Percentiles rank a stretch among this genome's conserved stretches.
phyloP scores from a whole-genome alignment of 345 rosid genomes.

The Passiflora organensis region DNA sequence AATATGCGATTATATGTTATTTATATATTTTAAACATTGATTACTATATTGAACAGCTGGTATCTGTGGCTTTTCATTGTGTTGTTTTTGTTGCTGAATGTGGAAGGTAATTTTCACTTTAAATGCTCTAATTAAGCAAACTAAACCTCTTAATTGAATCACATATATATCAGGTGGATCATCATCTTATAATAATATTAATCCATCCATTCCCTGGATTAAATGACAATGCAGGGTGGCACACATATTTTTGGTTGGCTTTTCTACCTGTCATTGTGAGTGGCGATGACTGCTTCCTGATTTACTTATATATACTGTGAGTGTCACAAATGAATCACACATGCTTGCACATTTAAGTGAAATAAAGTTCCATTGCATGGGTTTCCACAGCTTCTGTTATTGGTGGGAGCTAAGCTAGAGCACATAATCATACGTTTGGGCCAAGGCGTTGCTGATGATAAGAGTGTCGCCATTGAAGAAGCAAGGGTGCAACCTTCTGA shows the following conservation, averaged over 20 bases:
- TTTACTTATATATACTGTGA: not conserved
- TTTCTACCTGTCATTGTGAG: conserved; percentile 80
- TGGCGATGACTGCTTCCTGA: not conserved
- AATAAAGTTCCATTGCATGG: not conserved
- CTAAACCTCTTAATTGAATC: no score
- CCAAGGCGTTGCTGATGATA: conserved; percentile 30
- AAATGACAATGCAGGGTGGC: conserved; percentile 61
- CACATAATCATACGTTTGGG: conserved; percentile 57
- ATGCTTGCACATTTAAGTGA: no score
- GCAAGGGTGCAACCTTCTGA: conserved; percentile 57
- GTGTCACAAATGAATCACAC: no score
- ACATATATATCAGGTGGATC: no score
- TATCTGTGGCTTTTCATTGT: conserved; percentile 87
- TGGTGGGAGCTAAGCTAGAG: conserved; percentile 78
- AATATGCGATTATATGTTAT: no score
- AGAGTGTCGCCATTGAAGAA: conserved; percentile 9
- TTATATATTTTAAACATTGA: no score
- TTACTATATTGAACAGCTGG: conserved; percentile 39
- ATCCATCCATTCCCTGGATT: not conserved
- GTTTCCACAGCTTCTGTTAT: conserved; percentile 52
- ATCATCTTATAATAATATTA: no score
- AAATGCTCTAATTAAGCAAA: no score
- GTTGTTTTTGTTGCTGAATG: conserved; percentile 63
- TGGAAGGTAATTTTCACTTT: conserved; percentile 52
- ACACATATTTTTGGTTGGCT: conserved; percentile 75